Percentiles rank a stretch among this genome's conserved stretches.
phyloP scores from a whole-genome alignment of 129 eudicot genomes.

The Escallonia herrerae region DNA sequence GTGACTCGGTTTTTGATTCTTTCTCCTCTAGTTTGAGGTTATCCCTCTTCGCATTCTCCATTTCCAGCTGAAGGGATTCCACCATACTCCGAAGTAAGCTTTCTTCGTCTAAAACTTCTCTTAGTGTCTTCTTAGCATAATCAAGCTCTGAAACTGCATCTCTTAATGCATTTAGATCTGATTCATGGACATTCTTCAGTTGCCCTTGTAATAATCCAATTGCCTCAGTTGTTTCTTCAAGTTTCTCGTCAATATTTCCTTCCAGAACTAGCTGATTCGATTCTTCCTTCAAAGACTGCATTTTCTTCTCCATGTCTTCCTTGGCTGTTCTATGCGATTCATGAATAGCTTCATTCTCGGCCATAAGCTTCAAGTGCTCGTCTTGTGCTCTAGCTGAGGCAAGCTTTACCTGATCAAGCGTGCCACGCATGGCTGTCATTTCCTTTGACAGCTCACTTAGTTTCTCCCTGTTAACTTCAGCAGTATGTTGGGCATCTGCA shows the following conservation, averaged over 20 bases:
- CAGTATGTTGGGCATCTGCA: slow-evolving; percentile 63
- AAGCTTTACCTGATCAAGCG: slow-evolving; percentile 44
- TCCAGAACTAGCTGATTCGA: slow-evolving; percentile 8
- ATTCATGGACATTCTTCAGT: slow-evolving; percentile 34
- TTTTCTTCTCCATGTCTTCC: slow-evolving; percentile 37
- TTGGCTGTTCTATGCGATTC: slow-evolving; percentile 22
- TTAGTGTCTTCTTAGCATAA: slow-evolving; percentile 34
- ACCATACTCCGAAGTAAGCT: slow-evolving; percentile 23
- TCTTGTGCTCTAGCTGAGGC: slow-evolving; percentile 43
- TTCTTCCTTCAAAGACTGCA: slow-evolving; percentile 36
- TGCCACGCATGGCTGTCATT: slow-evolving; percentile 35
- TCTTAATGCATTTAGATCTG: slow-evolving; percentile 35
- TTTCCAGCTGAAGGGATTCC: slow-evolving; percentile 39
- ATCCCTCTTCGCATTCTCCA: slow-evolving; percentile 48
- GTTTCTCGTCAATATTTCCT: slow-evolving; percentile 34
- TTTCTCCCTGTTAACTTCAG: slow-evolving; percentile 44
- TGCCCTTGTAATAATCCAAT: slow-evolving; percentile 53
- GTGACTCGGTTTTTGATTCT: slow-evolving; percentile 30
- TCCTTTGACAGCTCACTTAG: slow-evolving; percentile 46
- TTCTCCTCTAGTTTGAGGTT: slow-evolving; percentile 26
- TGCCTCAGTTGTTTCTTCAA: slow-evolving; percentile 50
- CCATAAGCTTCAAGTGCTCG: slow-evolving; percentile 32
- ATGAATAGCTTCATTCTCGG: slow-evolving; percentile 38
- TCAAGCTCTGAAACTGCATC: slow-evolving; percentile 36
- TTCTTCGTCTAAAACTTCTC: slow-evolving; percentile 39